A percentile compares a stretch with the other conserved stretches of the same genome.
Conservation (phyloP, 2,329 filamentous ascomycete genomes). For the Cryphonectria japonica region DNA sequence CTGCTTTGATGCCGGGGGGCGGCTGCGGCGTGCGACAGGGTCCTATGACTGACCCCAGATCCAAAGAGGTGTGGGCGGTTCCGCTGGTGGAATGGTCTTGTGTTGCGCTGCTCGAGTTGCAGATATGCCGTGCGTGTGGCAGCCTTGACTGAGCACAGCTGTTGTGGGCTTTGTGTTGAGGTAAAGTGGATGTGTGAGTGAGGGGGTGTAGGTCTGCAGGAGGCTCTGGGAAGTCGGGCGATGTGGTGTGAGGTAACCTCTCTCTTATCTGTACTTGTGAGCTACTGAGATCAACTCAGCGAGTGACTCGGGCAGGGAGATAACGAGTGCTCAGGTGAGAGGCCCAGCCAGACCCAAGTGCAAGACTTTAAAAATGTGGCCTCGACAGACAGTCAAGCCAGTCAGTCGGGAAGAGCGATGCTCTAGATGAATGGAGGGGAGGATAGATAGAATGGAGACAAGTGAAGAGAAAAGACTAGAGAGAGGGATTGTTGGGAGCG, state of each 20-base stretch:
- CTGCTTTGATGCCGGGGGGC: conserved; percentile 4
- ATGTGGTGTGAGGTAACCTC: not conserved
- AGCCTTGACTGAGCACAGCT: not conserved
- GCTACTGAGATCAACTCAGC: not conserved
- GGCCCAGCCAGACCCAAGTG: not conserved
- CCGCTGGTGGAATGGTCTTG: not conserved
- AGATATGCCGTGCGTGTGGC: not conserved
- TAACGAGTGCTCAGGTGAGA: not conserved
- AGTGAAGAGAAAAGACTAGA: not conserved
- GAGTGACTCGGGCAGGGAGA: not conserved
- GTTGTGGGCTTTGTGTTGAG: not conserved
- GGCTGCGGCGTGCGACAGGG: not conserved
- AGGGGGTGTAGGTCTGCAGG: not conserved
- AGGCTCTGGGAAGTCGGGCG: not conserved
- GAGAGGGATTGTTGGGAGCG: not conserved
- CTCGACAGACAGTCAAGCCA: not conserved
- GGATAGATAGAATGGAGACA: not conserved
- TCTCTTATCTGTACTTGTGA: not conserved
- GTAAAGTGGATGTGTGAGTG: not conserved
- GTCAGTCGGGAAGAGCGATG: not conserved
- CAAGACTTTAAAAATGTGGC: not conserved
- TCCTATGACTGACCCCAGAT: not conserved
- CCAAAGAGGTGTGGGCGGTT: not conserved
- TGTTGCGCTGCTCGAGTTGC: not conserved
- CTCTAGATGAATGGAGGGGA: not conserved